A percentile compares a stretch with the other conserved stretches of the same genome.
Conservation (phyloP, 495 filamentous ascomycete species). For the Talaromyces wortmannii region DNA sequence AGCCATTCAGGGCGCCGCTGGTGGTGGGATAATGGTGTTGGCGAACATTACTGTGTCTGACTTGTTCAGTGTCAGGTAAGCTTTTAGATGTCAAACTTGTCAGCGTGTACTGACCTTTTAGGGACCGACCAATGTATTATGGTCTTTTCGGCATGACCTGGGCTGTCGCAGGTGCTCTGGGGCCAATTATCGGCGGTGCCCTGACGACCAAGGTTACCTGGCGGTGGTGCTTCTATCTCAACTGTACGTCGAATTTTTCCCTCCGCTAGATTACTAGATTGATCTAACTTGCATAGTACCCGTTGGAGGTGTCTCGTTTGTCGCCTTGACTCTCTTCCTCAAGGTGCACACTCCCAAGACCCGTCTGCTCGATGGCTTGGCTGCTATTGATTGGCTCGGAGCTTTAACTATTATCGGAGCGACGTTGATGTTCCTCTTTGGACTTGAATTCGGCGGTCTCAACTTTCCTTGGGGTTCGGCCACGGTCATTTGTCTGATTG, state of each 20-base stretch:
- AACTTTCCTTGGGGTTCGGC: slow-evolving; percentile 69
- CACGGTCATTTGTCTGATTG: slow-evolving; percentile 68
- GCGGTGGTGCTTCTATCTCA: slow-evolving; percentile 62
- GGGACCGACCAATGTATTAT: slow-evolving; percentile 57
- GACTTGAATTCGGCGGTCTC: slow-evolving; percentile 71
- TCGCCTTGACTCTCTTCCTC: slow-evolving; percentile 62
- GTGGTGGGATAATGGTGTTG: slow-evolving; percentile 72
- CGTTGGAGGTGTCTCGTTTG: slow-evolving; percentile 61
- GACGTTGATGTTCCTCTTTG: slow-evolving; percentile 76
- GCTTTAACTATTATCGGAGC: slow-evolving; percentile 64
- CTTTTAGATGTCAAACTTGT: neutral
- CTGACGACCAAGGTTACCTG: slow-evolving; percentile 59
- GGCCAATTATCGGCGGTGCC: slow-evolving; percentile 69
- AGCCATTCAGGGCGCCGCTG: slow-evolving; percentile 77
- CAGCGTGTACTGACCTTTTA: slow-evolving; percentile 17
- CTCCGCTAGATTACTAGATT: neutral
- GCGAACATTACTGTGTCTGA: slow-evolving; percentile 80
- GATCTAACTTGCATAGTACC: slow-evolving; percentile 46
- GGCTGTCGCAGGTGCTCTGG: slow-evolving; percentile 67
- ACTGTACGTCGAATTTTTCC: slow-evolving; percentile 35
- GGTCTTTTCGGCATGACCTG: slow-evolving; percentile 63
- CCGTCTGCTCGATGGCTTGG: slow-evolving; percentile 59
- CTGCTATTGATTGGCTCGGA: slow-evolving; percentile 72
- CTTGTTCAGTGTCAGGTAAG: slow-evolving; percentile 62
- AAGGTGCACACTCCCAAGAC: slow-evolving; percentile 73